A percentile compares a stretch with the other conserved stretches of the same genome.
These are phyloP conservation scores for Hanseniaspora mollemarum DNA, from an alignment of 805 yeast species.

Conservation along the genomic window DNA sequence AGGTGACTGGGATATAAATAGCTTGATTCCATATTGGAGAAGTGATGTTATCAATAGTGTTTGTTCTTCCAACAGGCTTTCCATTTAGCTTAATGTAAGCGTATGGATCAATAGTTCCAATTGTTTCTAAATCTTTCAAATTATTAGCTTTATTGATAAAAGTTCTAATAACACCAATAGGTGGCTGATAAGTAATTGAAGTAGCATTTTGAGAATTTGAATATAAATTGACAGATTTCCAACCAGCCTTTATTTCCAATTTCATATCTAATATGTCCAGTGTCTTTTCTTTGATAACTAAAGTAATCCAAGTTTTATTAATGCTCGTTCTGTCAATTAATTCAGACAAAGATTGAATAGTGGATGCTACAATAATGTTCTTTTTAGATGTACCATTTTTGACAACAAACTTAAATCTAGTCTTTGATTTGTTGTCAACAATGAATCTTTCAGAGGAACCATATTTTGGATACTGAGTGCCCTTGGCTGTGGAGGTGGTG, in stretches of 20 bases:
- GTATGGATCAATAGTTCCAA: conserved; percentile 91
- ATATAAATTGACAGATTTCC: conserved; percentile 76
- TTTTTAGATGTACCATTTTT: conserved; percentile 50
- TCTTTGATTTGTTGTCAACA: conserved; percentile 56
- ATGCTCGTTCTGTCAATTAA: conserved; percentile 68
- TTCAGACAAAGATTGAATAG: conserved; percentile 48
- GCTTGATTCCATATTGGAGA: conserved; percentile 81
- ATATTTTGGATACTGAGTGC: conserved; percentile 58
- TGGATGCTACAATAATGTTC: conserved; percentile 40
- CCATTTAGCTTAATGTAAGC: conserved; percentile 70
- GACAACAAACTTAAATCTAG: conserved; percentile 56
- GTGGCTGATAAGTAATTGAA: conserved; percentile 77
- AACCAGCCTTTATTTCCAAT: conserved; percentile 52
- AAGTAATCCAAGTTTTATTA: conserved; percentile 65
- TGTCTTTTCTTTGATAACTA: conserved; percentile 32
- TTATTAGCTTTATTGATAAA: conserved; percentile 58
- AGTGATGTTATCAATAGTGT: conserved; percentile 49
- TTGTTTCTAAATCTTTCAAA: conserved; percentile 70
- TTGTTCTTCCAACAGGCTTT: conserved; percentile 64
- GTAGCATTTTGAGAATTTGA: conserved; percentile 43
- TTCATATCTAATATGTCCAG: conserved; percentile 50
- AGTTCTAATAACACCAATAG: conserved; percentile 82
- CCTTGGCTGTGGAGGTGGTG: conserved; percentile 46
- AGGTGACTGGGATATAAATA: conserved; percentile 68
- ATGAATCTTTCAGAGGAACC: conserved; percentile 53